A percentile compares a stretch with the other conserved stretches of the same genome.
phyloP scores from a whole-genome alignment of 345 rosid species.

The Melaleuca quinquenervia region DNA sequence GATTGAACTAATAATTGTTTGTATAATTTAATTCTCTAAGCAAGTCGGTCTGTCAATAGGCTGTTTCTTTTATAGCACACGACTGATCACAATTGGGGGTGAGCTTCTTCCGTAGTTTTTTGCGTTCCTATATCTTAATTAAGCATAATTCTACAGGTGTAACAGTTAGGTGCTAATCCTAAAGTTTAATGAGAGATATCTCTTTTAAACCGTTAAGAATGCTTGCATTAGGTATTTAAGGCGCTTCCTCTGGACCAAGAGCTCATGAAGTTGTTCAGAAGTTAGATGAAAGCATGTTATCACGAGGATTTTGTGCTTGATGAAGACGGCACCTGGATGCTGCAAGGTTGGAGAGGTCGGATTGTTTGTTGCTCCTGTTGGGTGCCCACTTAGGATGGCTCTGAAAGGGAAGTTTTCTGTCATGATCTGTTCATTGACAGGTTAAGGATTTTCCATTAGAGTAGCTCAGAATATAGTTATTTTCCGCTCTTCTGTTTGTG shows the following conservation, averaged over 20 bases:
- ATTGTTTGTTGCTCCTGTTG: constrained; percentile 56
- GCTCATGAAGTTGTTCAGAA: constrained; percentile 17
- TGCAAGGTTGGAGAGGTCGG: constrained; percentile 89
- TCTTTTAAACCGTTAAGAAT: not conserved
- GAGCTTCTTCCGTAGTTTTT: no score
- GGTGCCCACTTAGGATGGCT: constrained; percentile 27
- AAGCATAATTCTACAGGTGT: not conserved
- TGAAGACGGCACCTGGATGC: constrained; percentile 52
- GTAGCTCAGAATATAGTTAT: not conserved
- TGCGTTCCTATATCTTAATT: not conserved
- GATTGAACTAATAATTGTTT: no score
- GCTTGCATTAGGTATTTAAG: not conserved
- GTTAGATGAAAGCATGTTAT: constrained; percentile 36
- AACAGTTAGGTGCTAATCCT: not conserved
- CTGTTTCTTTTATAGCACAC: no score
- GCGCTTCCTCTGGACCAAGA: constrained; percentile 26
- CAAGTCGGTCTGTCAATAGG: no score
- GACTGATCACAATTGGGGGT: no score
- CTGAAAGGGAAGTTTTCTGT: not conserved
- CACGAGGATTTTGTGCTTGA: constrained; percentile 65
- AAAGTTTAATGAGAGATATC: not conserved
- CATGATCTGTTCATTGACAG: not conserved
- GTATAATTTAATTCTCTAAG: no score
- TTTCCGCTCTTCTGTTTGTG: not conserved
- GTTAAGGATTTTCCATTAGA: not conserved